phyloP scores from a whole-genome alignment of 2,329 filamentous ascomycete species.

The Davidsoniella eucalypti region DNA sequence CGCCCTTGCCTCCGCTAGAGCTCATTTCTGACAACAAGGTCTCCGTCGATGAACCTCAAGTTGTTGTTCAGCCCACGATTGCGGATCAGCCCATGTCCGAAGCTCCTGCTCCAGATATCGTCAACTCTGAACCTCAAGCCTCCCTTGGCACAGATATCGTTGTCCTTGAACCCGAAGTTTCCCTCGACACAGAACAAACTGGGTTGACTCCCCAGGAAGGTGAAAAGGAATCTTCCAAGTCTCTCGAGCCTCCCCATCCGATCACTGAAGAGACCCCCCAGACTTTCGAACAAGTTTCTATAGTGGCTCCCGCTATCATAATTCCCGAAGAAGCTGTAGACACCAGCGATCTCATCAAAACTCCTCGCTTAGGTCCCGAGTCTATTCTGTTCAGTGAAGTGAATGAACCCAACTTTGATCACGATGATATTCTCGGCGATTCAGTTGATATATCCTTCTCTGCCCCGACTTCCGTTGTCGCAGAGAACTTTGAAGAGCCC shows the following conservation, averaged over 20 bases:
- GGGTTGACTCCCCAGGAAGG: neutral
- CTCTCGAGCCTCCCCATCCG: neutral
- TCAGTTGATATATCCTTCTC: constrained; percentile 8
- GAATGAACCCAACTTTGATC: constrained; percentile 11
- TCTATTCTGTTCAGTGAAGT: constrained; percentile 7
- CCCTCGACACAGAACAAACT: neutral
- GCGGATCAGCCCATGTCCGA: neutral
- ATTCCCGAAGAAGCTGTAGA: neutral
- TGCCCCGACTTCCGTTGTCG: constrained; percentile 13
- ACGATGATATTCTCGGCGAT: constrained; percentile 4
- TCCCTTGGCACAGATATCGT: neutral
- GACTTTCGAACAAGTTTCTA: neutral
- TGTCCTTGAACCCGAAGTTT: neutral
- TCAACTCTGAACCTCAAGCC: neutral
- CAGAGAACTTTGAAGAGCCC: constrained; percentile 2
- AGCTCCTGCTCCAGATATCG: neutral
- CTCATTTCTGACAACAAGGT: neutral
- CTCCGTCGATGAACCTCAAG: neutral
- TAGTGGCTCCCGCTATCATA: neutral
- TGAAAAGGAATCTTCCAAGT: neutral
- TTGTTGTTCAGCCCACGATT: neutral
- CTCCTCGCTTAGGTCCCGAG: constrained; percentile 12
- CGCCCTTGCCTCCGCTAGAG: neutral
- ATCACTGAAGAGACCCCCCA: neutral
- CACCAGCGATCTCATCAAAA: neutral